Evolutionary conservation across 768 basidiomycete species (phyloP).

Genomic region (Lentinus brumalis): DNA sequence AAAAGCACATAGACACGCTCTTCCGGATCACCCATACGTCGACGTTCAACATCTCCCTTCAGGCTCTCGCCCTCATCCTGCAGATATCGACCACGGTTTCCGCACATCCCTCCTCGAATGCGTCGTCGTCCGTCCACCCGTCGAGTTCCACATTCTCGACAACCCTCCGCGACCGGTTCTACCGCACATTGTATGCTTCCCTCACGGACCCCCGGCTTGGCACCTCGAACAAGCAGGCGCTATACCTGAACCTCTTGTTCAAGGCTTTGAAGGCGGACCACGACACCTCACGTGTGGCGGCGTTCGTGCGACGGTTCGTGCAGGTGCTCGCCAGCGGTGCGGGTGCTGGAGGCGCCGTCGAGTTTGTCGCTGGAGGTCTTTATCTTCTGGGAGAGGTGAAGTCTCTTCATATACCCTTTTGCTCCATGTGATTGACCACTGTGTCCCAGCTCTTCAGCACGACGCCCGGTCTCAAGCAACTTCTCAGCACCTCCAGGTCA

Average conservation of each 20-base stretch:
- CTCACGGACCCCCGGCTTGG: conserved; percentile 81
- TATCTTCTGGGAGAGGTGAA: conserved; percentile 86
- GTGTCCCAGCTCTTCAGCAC: conserved; percentile 50
- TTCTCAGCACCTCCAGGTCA: conserved; percentile 37
- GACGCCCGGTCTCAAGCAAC: conserved; percentile 45
- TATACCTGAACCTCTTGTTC: conserved; percentile 95
- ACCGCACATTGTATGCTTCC: conserved; percentile 87
- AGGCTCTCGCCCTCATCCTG: conserved; percentile 86
- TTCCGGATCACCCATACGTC: conserved; percentile 95
- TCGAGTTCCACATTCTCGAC: conserved; percentile 45
- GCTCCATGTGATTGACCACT: not conserved
- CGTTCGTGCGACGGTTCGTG: conserved; percentile 80
- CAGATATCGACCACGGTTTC: conserved; percentile 69
- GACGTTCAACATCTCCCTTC: conserved; percentile 95
- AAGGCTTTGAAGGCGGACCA: conserved; percentile 78
- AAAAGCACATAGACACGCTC: conserved; percentile 86
- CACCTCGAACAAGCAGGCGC: conserved; percentile 88
- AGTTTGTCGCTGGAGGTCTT: conserved; percentile 88
- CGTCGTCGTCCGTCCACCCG: conserved; percentile 35
- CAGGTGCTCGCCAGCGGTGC: conserved; percentile 71
- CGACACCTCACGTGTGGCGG: conserved; percentile 64
- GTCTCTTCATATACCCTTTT: not conserved
- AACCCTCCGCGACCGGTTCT: conserved; percentile 65
- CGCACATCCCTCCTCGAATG: not conserved
- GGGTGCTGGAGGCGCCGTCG: conserved; percentile 67